A percentile compares a stretch with the other conserved stretches of the same genome.
Conservation (phyloP, 305 asterid species). For the Fraxinus sp. region DNA sequence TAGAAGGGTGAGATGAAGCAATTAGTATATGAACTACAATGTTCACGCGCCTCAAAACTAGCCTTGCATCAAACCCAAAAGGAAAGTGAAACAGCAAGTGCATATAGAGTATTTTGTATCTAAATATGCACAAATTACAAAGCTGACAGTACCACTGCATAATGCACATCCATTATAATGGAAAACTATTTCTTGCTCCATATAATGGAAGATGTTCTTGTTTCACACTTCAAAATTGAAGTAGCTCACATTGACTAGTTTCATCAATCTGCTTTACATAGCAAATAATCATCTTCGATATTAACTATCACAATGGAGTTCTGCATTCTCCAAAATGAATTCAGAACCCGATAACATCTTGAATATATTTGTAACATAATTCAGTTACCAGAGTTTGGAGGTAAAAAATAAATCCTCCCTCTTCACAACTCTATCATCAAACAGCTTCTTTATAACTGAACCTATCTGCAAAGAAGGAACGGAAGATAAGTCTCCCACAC, state of each 20-base stretch:
- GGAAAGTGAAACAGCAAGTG: background rate
- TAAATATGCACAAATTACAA: background rate
- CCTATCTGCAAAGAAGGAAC: conserved; percentile 53
- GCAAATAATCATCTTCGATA: background rate
- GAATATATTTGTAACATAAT: background rate
- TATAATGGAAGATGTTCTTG: background rate
- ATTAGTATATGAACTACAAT: background rate
- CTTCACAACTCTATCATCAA: conserved; percentile 73
- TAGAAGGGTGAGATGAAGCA: background rate
- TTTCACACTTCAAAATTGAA: background rate
- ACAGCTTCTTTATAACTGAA: conserved; percentile 57
- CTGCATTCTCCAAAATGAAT: background rate
- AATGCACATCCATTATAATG: background rate
- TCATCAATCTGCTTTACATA: conserved; percentile 7
- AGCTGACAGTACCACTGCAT: conserved; percentile 3
- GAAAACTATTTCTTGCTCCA: background rate
- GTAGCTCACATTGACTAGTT: background rate
- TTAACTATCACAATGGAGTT: background rate
- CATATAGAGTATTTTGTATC: background rate
- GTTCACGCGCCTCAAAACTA: background rate
- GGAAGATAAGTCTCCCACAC: background rate
- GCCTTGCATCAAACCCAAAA: background rate
- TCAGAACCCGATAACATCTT: conserved; percentile 4
- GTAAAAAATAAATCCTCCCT: conserved; percentile 79
- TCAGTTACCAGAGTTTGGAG: conserved; percentile 75